Evolutionary conservation across 495 filamentous ascomycete species (phyloP), one percentile per base, ranked within the genome.

Genomic region (Hyphodiscus hymeniophilus): DNA sequence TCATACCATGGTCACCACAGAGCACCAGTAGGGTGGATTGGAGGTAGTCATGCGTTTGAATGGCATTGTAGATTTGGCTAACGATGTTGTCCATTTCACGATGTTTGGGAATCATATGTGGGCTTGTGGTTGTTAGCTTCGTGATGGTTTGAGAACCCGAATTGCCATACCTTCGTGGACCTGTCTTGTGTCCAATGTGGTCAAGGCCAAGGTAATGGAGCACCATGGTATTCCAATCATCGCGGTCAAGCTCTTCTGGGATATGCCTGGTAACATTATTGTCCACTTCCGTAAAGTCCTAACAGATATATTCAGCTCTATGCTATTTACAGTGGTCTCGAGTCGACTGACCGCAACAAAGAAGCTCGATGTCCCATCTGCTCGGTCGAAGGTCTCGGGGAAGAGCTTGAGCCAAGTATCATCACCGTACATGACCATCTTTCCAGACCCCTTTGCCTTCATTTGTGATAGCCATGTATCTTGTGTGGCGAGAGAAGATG

Each of bases 331-430:
- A 50, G 38, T 20, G 28, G 34, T 44, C 28, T 26, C 0, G 45
- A 22, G n/a, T 41, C 39, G 23, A 80, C 85, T 75, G 58, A 95
- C 89, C 66, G 92, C 90, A 51, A 99, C 92, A 64, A 96, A 99
- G 62, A 99, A 99, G 65, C 90, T 96, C 30, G 87, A 87, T 2
- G 94, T 97, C 30, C 94, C 94, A 60, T 99, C 92, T 16, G 77
- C 71, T 24, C 90, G 79, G 53, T 77, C 76, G 66, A 99, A 99
- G 31, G 81, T 83, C 7, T 75, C 79, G 4, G 92, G 92, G 60
- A 99, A 97, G 28, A 99, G 75, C 64, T 95, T 97, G 47, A 97
- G 69, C 92, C 92, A 99, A 12, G 92, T 99, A 63, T 99, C 92
- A 60, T 99, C 92, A 35, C 92, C 92, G 56, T 94, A 95, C 86